Conservation (phyloP, 352 stramenopile species). For the Phytopythium montanum region DNA sequence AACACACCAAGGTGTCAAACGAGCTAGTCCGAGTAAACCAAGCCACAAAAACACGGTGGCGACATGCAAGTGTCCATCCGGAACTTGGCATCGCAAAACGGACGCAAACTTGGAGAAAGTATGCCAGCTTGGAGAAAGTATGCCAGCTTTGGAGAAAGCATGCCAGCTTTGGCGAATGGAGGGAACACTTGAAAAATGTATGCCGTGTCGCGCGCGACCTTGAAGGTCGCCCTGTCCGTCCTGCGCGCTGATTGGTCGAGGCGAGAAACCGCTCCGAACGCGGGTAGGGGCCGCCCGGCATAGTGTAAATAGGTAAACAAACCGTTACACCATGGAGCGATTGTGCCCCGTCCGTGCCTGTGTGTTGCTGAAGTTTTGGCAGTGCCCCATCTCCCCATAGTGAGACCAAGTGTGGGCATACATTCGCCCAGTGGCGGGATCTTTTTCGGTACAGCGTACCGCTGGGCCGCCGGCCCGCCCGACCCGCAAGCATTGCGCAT, state of each 20-base stretch:
- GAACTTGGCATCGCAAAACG: background rate
- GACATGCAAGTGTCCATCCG: background rate
- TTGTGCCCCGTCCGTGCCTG: slow-evolving; percentile 2
- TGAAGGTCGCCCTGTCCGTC: slow-evolving; percentile 19
- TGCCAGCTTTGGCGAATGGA: too few species aligned
- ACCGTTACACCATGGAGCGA: background rate
- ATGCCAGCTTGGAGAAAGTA: too few species aligned
- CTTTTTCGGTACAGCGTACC: slow-evolving; percentile 19
- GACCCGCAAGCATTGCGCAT: slow-evolving; percentile 4
- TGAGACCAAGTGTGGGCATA: background rate
- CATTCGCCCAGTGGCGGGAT: slow-evolving; percentile 5
- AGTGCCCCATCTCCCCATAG: background rate
- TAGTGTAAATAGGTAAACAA: slow-evolving; percentile 4
- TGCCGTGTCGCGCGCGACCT: background rate
- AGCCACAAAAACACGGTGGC: slow-evolving; percentile 10
- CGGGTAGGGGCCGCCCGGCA: background rate
- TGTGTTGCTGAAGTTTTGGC: slow-evolving; percentile 6
- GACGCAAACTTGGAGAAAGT: too few species aligned
- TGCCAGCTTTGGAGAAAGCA: too few species aligned
- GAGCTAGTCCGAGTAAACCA: slow-evolving; percentile 3
- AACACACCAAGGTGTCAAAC: slow-evolving; percentile 2
- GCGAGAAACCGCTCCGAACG: background rate
- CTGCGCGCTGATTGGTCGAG: slow-evolving; percentile 5
- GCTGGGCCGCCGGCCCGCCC: background rate
- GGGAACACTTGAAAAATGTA: background rate